Evolutionary conservation across 345 rosid species (phyloP).

Genomic region (Psidium guajava): DNA sequence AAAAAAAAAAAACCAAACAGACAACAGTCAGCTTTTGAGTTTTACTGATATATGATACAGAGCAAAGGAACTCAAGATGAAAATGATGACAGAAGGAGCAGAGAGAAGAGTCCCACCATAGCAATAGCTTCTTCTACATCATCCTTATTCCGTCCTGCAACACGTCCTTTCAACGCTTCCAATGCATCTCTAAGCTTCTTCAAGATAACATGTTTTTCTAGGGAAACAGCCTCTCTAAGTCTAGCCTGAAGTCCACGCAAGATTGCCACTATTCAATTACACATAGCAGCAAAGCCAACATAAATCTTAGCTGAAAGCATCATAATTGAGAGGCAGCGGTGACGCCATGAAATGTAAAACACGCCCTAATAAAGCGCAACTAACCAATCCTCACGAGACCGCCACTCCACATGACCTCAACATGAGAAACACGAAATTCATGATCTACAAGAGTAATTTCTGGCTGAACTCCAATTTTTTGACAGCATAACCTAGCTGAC

Average conservation of each 20-base stretch:
- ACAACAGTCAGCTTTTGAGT: not conserved
- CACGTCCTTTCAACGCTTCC: conserved; percentile 82
- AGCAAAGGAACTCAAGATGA: not conserved
- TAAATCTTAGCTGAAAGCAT: not conserved
- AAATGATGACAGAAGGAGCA: not conserved
- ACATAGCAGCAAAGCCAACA: not conserved
- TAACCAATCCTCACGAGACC: not conserved
- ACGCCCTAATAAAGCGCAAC: not conserved
- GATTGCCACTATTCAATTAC: not conserved
- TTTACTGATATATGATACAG: not conserved
- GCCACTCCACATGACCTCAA: not conserved
- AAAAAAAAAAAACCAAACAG: not conserved
- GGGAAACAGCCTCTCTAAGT: conserved; percentile 80
- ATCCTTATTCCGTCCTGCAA: conserved; percentile 88
- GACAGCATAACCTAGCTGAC: not conserved
- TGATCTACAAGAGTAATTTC: not conserved
- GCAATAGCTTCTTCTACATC: conserved; percentile 91
- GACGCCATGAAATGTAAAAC: not conserved
- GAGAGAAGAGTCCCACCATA: conserved; percentile 46
- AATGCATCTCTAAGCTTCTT: conserved; percentile 95
- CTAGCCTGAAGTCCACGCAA: conserved; percentile 54
- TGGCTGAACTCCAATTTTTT: not conserved
- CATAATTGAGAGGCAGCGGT: not conserved
- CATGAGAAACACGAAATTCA: not conserved
- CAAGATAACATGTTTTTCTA: conserved; percentile 95